A percentile compares a stretch with the other conserved stretches of the same genome.
These are phyloP conservation scores for Suillus subaureus DNA, from an alignment of 768 basidiomycete species.

Conservation along the genomic window DNA sequence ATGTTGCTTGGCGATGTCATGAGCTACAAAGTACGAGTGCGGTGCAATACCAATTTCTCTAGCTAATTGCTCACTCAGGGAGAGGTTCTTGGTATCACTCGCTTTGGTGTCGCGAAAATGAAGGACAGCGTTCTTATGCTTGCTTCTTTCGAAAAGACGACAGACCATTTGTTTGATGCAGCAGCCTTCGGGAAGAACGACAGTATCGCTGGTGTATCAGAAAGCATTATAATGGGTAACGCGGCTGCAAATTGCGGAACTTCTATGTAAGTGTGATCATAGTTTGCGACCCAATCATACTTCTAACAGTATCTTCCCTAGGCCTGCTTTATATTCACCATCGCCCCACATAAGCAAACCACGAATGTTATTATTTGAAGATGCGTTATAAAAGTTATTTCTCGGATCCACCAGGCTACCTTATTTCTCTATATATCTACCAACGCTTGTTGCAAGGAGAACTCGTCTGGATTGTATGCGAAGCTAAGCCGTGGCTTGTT, in stretches of 20 bases:
- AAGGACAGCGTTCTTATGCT: constrained; percentile 99
- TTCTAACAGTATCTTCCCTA: constrained; percentile 17
- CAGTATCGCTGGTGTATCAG: constrained; percentile 93
- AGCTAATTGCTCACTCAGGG: constrained; percentile 54
- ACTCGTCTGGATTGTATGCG: neutral
- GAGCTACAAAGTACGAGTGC: constrained; percentile 81
- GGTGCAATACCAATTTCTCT: neutral
- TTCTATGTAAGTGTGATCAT: constrained; percentile 69
- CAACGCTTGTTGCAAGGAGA: neutral
- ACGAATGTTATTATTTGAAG: constrained; percentile 38
- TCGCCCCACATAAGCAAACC: constrained; percentile 36
- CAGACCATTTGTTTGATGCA: constrained; percentile 98
- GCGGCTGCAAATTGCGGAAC: constrained; percentile 94
- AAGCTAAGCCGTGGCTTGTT: neutral
- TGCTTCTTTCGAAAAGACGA: constrained; percentile 99
- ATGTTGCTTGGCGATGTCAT: constrained; percentile 99
- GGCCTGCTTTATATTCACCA: constrained; percentile 39
- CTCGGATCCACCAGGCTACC: neutral
- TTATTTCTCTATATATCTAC: constrained; percentile 7
- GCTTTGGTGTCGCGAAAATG: constrained; percentile 99
- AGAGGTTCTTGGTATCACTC: constrained; percentile 96
- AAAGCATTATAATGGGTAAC: constrained; percentile 99
- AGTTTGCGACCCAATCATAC: neutral
- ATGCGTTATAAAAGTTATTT: constrained; percentile 22
- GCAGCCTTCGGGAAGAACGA: constrained; percentile 96